A percentile compares a stretch with the other conserved stretches of the same genome.
phyloP scores from a whole-genome alignment of 306 rosid species.

The Phaseolus lunatus region DNA sequence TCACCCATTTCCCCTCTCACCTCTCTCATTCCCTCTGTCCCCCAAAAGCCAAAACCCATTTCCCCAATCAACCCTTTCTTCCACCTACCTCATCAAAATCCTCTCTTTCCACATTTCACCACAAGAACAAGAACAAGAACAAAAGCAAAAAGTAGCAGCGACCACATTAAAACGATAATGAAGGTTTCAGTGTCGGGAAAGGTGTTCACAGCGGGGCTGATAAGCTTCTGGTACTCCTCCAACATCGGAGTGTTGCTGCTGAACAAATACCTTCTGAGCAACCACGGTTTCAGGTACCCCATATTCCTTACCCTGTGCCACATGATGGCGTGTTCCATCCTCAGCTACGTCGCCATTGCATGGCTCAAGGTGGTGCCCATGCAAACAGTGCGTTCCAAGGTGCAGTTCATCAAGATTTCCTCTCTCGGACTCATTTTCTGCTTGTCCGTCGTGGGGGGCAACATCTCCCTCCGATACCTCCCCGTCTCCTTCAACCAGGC shows the following conservation, averaged over 20 bases:
- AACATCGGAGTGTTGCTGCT: constrained; percentile 56
- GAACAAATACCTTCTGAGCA: constrained; percentile 58
- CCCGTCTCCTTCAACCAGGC: constrained; percentile 63
- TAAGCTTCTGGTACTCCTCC: constrained; percentile 53
- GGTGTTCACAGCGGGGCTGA: constrained; percentile 45
- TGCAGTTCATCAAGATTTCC: constrained; percentile 51
- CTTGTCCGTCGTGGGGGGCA: constrained; percentile 58
- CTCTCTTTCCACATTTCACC: constrained; percentile 20
- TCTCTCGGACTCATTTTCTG: constrained; percentile 54
- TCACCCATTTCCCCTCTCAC: constrained; percentile 46
- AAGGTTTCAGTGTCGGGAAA: constrained; percentile 42
- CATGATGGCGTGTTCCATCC: constrained; percentile 58
- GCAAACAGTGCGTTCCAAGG: constrained; percentile 51
- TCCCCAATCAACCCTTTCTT: not conserved
- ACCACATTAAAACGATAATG: constrained; percentile 27
- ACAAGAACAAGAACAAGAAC: too few relatives aligned
- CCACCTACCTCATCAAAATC: constrained; percentile 33
- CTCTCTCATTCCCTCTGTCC: constrained; percentile 40
- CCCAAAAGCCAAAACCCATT: constrained; percentile 41
- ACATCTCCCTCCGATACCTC: constrained; percentile 51
- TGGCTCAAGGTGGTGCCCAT: constrained; percentile 52
- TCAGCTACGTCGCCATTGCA: constrained; percentile 53
- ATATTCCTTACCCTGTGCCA: constrained; percentile 56
- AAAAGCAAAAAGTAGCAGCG: not conserved
- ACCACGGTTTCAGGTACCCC: constrained; percentile 57